Conservation (phyloP, 768 basidiomycete genomes). For the Russula ochroleuca region DNA sequence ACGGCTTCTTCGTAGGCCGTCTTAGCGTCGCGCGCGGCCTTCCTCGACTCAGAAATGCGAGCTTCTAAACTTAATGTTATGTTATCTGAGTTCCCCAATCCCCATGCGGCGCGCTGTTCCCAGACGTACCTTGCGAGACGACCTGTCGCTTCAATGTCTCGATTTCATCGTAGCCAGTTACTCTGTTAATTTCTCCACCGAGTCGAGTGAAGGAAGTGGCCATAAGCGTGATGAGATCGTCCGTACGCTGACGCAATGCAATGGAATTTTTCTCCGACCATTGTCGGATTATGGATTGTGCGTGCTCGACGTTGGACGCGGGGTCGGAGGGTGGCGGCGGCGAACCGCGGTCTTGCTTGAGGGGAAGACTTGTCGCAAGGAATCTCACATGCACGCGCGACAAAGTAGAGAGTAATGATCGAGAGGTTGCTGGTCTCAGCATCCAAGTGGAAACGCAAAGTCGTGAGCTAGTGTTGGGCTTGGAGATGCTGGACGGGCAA, state of each 20-base stretch:
- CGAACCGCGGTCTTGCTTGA: conserved; percentile 4
- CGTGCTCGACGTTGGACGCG: neutral
- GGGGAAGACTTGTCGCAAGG: neutral
- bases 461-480: neutral
- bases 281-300: conserved; percentile 32
- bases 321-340: neutral
- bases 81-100: conserved; percentile 19
- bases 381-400: conserved; percentile 6
- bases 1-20: conserved; percentile 72
- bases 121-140: conserved; percentile 67
- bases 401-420: conserved; percentile 1
- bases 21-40: conserved; percentile 70
- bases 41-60: conserved; percentile 61
- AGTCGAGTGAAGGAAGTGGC: conserved; percentile 64
- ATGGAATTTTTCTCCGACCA: conserved; percentile 42
- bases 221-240: conserved; percentile 54
- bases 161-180: conserved; percentile 90
- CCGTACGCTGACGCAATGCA: conserved; percentile 49
- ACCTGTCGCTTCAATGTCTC: conserved; percentile 76
- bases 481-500: neutral
- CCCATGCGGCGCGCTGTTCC: conserved; percentile 2
- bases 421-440: conserved; percentile 15
- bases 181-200: conserved; percentile 74
- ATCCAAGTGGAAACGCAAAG: conserved; percentile 7
- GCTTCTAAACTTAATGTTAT: conserved; percentile 59